Conservation (phyloP, 2,329 filamentous ascomycete species). For the Alternaria ethzedia region DNA sequence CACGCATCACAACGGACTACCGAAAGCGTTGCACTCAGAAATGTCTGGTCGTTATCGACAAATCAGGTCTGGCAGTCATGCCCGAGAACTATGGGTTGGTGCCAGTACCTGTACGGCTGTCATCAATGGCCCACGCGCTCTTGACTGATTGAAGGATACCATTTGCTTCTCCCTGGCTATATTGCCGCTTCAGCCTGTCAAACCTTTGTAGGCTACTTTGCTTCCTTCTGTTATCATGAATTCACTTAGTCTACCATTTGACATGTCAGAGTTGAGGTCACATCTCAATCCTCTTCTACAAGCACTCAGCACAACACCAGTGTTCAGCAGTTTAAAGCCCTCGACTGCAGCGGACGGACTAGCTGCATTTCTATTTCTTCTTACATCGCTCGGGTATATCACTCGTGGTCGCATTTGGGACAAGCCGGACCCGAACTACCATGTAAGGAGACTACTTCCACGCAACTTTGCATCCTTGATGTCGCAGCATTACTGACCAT, state of each 20-base stretch:
- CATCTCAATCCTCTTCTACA: constrained; percentile 21
- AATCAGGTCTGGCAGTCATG: constrained; percentile 4
- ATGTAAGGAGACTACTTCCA: constrained; percentile 25
- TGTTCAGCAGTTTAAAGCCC: constrained; percentile 32
- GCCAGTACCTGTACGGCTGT: neutral
- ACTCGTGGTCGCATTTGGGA: constrained; percentile 55
- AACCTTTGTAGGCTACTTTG: neutral
- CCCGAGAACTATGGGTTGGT: neutral
- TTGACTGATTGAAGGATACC: neutral
- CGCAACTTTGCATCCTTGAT: neutral
- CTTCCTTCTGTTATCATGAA: constrained; percentile 15
- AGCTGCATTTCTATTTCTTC: constrained; percentile 45
- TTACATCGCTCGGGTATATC: constrained; percentile 50
- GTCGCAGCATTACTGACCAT: neutral
- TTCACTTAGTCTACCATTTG: constrained; percentile 15
- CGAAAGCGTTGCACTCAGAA: neutral
- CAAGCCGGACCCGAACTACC: constrained; percentile 57
- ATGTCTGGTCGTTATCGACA: neutral
- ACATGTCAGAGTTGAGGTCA: constrained; percentile 20
- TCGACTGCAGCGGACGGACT: constrained; percentile 48
- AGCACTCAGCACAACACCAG: constrained; percentile 10
- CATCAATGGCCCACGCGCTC: neutral
- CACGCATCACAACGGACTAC: neutral
- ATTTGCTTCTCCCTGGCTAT: neutral
- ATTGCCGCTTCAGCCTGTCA: neutral